Evolutionary conservation across 495 filamentous ascomycete species (phyloP).

Genomic region (Penicillium manginii): DNA sequence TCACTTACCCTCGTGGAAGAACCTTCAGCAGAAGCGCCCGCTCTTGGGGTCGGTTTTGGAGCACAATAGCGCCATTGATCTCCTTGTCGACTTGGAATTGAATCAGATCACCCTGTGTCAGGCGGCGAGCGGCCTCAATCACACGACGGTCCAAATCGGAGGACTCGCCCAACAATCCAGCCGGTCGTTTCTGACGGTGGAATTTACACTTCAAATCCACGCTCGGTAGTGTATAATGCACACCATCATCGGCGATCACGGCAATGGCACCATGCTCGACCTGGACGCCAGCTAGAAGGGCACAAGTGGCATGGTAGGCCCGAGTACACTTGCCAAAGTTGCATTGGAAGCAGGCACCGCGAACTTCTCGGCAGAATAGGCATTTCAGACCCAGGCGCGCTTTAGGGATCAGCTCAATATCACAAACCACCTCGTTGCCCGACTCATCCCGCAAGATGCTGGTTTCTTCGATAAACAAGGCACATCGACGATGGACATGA

Average conservation of each 20-base stretch:
- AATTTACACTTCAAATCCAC: conserved; percentile 94
- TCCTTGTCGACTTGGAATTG: conserved; percentile 89
- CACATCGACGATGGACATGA: conserved; percentile 84
- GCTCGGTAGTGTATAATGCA: conserved; percentile 84
- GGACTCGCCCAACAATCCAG: conserved; percentile 69
- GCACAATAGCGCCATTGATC: conserved; percentile 86
- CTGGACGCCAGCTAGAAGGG: conserved; percentile 85
- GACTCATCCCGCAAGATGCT: conserved; percentile 71
- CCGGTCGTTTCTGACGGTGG: conserved; percentile 83
- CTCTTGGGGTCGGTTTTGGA: conserved; percentile 74
- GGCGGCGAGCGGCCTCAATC: conserved; percentile 62
- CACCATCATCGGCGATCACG: conserved; percentile 89
- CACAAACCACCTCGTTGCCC: conserved; percentile 73
- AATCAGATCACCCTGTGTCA: conserved; percentile 76
- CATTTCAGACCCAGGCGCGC: conserved; percentile 90
- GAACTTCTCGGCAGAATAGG: conserved; percentile 90
- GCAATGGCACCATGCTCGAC: conserved; percentile 83
- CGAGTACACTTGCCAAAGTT: conserved; percentile 91
- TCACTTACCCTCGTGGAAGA: conserved; percentile 81
- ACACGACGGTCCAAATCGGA: conserved; percentile 64
- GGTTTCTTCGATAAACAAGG: conserved; percentile 89
- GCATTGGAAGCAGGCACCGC: conserved; percentile 95
- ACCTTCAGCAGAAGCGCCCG: conserved; percentile 78
- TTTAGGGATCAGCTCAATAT: conserved; percentile 80
- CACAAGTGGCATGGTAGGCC: conserved; percentile 94